These are phyloP conservation scores for Alectoria sarmentosa DNA, from an alignment of 495 filamentous ascomycete genomes.

Conservation along the genomic window DNA sequence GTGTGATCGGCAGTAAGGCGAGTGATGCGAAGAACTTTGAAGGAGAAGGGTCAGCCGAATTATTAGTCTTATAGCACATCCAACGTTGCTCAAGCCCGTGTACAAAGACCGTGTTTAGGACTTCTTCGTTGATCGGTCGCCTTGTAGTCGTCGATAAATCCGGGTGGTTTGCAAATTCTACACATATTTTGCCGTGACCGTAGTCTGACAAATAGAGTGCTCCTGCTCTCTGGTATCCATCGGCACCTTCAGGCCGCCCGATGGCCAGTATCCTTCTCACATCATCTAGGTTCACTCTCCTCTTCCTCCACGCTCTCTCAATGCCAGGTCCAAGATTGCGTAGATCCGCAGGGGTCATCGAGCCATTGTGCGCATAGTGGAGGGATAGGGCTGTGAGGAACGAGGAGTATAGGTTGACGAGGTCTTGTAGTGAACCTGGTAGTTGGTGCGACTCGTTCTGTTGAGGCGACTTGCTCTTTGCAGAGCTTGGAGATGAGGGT, in stretches of 20 bases:
- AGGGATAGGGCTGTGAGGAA: slow-evolving; percentile 47
- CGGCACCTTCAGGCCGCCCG: slow-evolving; percentile 29
- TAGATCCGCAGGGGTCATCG: slow-evolving; percentile 50
- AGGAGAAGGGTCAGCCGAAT: slow-evolving; percentile 25
- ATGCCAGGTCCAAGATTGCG: slow-evolving; percentile 47
- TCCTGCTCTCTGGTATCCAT: slow-evolving; percentile 14
- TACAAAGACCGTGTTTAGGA: slow-evolving; percentile 47
- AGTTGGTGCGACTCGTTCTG: neutral
- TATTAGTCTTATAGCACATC: slow-evolving; percentile 23
- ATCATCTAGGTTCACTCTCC: slow-evolving; percentile 50
- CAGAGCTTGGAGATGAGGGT: slow-evolving; percentile 17
- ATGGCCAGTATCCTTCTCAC: slow-evolving; percentile 50
- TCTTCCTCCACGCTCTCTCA: slow-evolving; percentile 53
- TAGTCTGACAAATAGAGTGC: slow-evolving; percentile 52
- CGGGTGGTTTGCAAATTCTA: slow-evolving; percentile 31
- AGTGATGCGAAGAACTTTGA: slow-evolving; percentile 45
- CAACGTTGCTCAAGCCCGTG: slow-evolving; percentile 43
- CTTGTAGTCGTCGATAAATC: slow-evolving; percentile 38
- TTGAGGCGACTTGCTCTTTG: neutral
- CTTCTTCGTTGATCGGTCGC: slow-evolving; percentile 48
- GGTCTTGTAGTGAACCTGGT: slow-evolving; percentile 25
- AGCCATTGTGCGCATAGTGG: slow-evolving; percentile 58
- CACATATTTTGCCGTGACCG: slow-evolving; percentile 45
- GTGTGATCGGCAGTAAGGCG: slow-evolving; percentile 46
- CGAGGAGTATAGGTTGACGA: slow-evolving; percentile 27